Evolutionary conservation across 495 filamentous ascomycete genomes (phyloP), one percentile per base, ranked within the genome.

Genomic region (Neurospora hispaniola): DNA sequence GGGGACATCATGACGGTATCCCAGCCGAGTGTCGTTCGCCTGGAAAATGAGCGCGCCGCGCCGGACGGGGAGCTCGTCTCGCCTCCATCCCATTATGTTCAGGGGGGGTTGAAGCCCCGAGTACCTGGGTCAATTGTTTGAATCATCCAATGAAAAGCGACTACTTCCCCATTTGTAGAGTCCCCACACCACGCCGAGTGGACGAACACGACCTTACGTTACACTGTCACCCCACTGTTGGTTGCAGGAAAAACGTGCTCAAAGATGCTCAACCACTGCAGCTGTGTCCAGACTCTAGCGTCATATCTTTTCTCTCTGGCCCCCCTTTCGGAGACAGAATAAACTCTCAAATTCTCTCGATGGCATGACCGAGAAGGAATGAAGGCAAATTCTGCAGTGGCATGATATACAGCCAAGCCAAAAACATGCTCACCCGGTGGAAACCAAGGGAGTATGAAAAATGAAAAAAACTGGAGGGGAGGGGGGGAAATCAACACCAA

Each of bases 211-310:
- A n/a, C 43, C 44, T n/a, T 9, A 48, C n/a, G 44, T 27, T 14
- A 10, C 20, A 27, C 48, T 20, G 20, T 59, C 48, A 10, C 48
- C 48, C 48, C 48, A 59, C 48, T 59, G 20, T 59, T 59, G 12
- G 54, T 62, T 62, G 54, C 23, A 35, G 27, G 27, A 71, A 31
- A 78, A 78, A 78, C 71, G 62, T 78, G 76, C 76, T 78, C 76
- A 78, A 78, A 78, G 76, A 43, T 76, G 75, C 76, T 41, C 44
- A 46, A 46, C 11, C 23, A 5, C n/a, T 18, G 40, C 43, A 66
- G 31, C 38, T 27, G 38, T n/a, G 23, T 43, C 48, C 48, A 43
- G 69, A 27, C 41, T 71, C 20, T 20, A 59, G 43, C 20, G 14
- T 31, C n/a, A 44, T 38, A 38, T 38, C 35, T 38, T 38, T 38